Evolutionary conservation across 768 basidiomycete species (phyloP).

Genomic region (Butyriboletus loyo): DNA sequence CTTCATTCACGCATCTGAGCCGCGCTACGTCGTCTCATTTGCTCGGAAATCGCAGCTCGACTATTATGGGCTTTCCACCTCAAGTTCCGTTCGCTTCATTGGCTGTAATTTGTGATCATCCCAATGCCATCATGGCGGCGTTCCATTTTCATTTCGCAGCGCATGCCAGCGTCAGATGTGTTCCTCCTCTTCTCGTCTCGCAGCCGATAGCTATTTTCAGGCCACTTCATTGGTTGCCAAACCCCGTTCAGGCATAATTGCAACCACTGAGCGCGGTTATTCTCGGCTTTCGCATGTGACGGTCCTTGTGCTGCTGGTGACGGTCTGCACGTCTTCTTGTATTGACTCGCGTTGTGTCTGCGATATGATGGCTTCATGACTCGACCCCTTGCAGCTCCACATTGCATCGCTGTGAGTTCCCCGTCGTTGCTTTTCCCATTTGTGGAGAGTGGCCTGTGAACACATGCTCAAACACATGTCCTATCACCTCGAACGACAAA

Average conservation of each 20-base stretch:
- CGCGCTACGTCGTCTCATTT: not conserved
- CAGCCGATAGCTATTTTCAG: slow-evolving; percentile 14
- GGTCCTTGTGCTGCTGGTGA: not conserved
- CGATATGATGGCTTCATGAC: not conserved
- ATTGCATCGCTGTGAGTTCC: slow-evolving; percentile 14
- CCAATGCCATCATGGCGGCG: slow-evolving; percentile 11
- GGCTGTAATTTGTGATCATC: not conserved
- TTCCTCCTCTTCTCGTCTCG: slow-evolving; percentile 8
- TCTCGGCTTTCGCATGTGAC: not conserved
- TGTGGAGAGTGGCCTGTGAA: slow-evolving; percentile 8
- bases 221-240: slow-evolving; percentile 7
- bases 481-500: slow-evolving; percentile 8
- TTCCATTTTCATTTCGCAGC: slow-evolving; percentile 21
- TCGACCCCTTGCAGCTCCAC: slow-evolving; percentile 7
- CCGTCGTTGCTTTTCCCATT: slow-evolving; percentile 20
- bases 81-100: slow-evolving; percentile 14
- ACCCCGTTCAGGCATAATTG: slow-evolving; percentile 6
- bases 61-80: slow-evolving; percentile 8
- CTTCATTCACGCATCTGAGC: not conserved
- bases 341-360: not conserved
- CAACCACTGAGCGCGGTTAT: not conserved
- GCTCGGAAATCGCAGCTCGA: not conserved
- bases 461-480: slow-evolving; percentile 21
- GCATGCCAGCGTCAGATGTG: slow-evolving; percentile 4
- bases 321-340: not conserved